These are phyloP conservation scores for Phylloporus sp. DNA, from an alignment of 768 basidiomycete genomes.

Conservation along the genomic window DNA sequence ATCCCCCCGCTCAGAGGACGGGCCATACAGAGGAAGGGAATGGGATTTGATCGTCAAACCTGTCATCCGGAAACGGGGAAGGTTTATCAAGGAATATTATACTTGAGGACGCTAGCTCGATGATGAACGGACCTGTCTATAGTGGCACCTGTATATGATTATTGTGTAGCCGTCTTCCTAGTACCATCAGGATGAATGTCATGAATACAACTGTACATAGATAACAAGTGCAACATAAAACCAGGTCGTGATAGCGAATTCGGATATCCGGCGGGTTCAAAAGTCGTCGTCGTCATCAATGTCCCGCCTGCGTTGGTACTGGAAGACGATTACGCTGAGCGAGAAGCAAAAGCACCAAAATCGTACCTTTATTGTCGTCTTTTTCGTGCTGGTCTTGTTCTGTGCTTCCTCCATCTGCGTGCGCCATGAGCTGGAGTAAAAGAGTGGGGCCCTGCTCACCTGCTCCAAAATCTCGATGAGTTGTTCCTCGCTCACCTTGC, in stretches of 20 bases:
- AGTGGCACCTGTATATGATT: no score
- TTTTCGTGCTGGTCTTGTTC: conserved; percentile 46
- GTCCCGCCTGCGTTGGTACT: conserved; percentile 67
- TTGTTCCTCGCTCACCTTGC: conserved; percentile 73
- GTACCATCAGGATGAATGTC: no score
- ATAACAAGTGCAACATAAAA: neutral
- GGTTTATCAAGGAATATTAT: conserved; percentile 44
- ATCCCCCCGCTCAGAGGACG: conserved; percentile 52
- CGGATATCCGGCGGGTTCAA: conserved; percentile 8
- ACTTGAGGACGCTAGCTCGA: no score
- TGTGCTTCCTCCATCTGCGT: conserved; percentile 53
- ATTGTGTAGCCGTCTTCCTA: neutral
- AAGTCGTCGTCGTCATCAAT: conserved; percentile 65
- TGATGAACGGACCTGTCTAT: no score
- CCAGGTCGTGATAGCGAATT: neutral
- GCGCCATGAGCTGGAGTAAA: conserved; percentile 15
- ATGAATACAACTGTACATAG: neutral
- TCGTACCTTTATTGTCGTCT: conserved; percentile 57
- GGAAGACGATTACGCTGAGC: conserved; percentile 4
- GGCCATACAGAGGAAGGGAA: conserved; percentile 58
- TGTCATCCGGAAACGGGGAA: conserved; percentile 75
- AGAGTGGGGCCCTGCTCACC: conserved; percentile 36
- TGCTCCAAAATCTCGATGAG: conserved; percentile 85
- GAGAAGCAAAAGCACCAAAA: neutral
- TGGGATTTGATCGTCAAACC: conserved; percentile 74